Percentiles rank a stretch among this genome's conserved stretches.
Evolutionary conservation across 805 yeast genomes (phyloP).

Genomic region (Yarrowia keelungensis): DNA sequence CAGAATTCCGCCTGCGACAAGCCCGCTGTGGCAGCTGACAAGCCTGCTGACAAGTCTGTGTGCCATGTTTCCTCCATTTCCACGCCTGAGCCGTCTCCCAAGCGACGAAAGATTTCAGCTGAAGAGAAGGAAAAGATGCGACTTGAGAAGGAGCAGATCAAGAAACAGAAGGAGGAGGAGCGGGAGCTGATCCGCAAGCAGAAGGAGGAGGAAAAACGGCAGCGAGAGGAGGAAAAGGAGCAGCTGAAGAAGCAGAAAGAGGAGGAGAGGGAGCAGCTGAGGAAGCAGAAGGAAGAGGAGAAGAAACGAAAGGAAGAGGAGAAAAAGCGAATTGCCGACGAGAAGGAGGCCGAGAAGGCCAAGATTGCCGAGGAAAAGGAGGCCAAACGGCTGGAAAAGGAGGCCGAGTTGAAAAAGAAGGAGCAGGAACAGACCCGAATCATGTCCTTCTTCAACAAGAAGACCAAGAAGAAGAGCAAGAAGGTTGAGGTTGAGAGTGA

Average conservation of each 20-base stretch:
- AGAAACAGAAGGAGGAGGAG: conserved; percentile 18
- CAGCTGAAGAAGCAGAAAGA: conserved; percentile 5
- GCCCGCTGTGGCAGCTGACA: too few relatives aligned
- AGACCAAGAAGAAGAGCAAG: conserved; percentile 19
- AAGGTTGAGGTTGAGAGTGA: neutral
- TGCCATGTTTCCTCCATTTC: neutral
- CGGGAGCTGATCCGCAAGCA: neutral
- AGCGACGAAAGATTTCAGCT: conserved; percentile 6
- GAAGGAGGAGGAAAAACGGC: neutral
- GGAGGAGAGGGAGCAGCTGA: conserved; percentile 9
- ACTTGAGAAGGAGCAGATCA: neutral
- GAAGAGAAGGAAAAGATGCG: conserved; percentile 15
- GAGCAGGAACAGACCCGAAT: conserved; percentile 32
- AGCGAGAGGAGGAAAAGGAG: conserved; percentile 8
- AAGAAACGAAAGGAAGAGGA: conserved; percentile 13
- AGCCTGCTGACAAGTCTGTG: too few relatives aligned
- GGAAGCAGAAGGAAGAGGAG: conserved; percentile 21
- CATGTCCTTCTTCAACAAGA: conserved; percentile 35
- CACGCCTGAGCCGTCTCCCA: conserved; percentile 20
- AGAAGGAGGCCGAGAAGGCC: conserved; percentile 20
- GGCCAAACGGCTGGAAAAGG: conserved; percentile 21
- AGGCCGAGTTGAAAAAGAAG: conserved; percentile 26
- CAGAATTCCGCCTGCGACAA: conserved; percentile 1
- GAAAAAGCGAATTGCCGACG: conserved; percentile 6
- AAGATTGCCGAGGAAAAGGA: conserved; percentile 18